Conservation (phyloP, 2,329 filamentous ascomycete genomes). For the Talaromyces sp. region DNA sequence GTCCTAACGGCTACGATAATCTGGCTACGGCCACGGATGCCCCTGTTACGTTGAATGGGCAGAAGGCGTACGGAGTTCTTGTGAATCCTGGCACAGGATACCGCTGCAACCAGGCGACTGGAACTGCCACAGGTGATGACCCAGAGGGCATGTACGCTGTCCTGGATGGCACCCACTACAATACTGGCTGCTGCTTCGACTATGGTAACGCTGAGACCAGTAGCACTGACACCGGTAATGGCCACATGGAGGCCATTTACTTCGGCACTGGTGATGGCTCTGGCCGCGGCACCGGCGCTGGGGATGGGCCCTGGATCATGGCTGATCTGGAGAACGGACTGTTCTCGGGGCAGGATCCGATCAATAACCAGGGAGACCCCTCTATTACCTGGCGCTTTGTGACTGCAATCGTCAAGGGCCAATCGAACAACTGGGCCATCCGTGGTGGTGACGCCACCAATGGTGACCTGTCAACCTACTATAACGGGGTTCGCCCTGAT, state of each 20-base stretch:
- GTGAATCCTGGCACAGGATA: slow-evolving; percentile 1
- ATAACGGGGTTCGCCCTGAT: slow-evolving; percentile 1
- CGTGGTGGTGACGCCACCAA: slow-evolving; percentile 5
- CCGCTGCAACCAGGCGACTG: neutral
- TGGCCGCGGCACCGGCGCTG: slow-evolving; percentile 6
- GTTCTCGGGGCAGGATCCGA: slow-evolving; percentile 8
- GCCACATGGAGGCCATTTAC: slow-evolving; percentile 8
- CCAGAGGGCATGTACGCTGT: no score
- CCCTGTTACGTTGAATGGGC: slow-evolving; percentile 4
- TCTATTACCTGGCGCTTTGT: slow-evolving; percentile 5
- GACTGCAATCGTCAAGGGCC: slow-evolving; percentile 8
- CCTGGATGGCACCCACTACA: no score
- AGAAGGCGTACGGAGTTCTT: slow-evolving; percentile 7
- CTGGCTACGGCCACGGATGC: slow-evolving; percentile 3
- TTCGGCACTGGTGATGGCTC: slow-evolving; percentile 8
- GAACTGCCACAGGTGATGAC: slow-evolving; percentile 1
- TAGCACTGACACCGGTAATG: slow-evolving; percentile 7
- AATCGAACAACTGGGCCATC: slow-evolving; percentile 4
- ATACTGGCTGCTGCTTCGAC: no score
- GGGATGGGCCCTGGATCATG: slow-evolving; percentile 8
- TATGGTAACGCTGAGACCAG: no score
- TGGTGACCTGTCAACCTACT: slow-evolving; percentile 3
- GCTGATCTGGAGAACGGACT: slow-evolving; percentile 7
- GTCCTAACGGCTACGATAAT: slow-evolving; percentile 4
- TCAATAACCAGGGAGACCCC: slow-evolving; percentile 4